phyloP scores from a whole-genome alignment of 2,329 filamentous ascomycete genomes.

The Lanzia echinophila region DNA sequence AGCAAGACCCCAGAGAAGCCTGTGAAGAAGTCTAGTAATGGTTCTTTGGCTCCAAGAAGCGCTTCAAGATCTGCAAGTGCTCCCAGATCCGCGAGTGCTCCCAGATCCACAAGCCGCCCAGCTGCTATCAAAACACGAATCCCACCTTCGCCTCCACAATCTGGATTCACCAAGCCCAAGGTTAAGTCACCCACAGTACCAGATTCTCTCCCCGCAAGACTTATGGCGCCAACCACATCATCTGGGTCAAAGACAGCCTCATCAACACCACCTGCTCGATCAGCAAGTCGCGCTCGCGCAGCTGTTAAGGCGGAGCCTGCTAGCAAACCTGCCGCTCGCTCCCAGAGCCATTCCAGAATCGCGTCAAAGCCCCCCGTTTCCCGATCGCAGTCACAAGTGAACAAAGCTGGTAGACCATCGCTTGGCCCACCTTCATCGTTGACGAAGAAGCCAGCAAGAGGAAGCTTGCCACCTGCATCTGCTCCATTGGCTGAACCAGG shows the following conservation, averaged over 20 bases:
- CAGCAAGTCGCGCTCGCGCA: conserved; percentile 38
- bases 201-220: conserved; percentile 56
- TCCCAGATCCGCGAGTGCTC: too few species aligned
- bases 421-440: conserved; percentile 46
- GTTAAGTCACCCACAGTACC: conserved; percentile 64
- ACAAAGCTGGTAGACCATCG: conserved; percentile 31
- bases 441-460: conserved; percentile 46
- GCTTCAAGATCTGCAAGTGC: conserved; percentile 17
- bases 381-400: conserved; percentile 25
- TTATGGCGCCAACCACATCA: conserved; percentile 63
- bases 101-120: conserved; percentile 17
- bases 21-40: conserved; percentile 19
- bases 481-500: conserved; percentile 54
- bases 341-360: conserved; percentile 25
- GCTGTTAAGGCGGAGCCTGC: conserved; percentile 27
- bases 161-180: conserved; percentile 49
- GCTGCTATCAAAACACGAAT: conserved; percentile 21
- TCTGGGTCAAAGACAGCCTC: conserved; percentile 56
- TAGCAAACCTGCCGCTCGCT: conserved; percentile 28
- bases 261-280: conserved; percentile 29
- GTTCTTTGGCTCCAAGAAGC: conserved; percentile 13
- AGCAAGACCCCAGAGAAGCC: conserved; percentile 22
- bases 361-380: conserved; percentile 15
- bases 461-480: conserved; percentile 43
- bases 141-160: conserved; percentile 25